Conservation (phyloP, 192 early-diverging fungal genomes). For the Rhizoclosmatium sp. region DNA sequence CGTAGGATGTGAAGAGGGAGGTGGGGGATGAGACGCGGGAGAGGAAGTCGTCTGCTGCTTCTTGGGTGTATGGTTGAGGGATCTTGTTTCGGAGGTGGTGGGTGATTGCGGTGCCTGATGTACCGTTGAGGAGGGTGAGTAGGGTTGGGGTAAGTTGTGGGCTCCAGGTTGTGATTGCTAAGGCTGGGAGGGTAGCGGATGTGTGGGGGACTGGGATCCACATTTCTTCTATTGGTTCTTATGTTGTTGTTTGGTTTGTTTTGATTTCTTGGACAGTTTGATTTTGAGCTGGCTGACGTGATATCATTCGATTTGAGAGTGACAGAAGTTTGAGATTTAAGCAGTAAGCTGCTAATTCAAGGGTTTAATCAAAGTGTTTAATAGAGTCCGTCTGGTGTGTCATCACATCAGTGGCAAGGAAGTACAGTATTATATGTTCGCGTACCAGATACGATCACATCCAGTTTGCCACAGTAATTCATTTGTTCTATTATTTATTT, state of each 20-base stretch:
- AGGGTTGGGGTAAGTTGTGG: background rate
- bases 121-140: conserved; percentile 21
- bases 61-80: conserved; percentile 13
- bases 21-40: background rate
- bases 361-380: no score
- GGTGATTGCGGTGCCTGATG: conserved; percentile 4
- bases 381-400: no score
- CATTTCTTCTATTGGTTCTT: background rate
- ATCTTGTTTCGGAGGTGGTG: conserved; percentile 20
- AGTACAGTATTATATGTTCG: no score
- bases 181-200: background rate
- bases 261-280: no score
- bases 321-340: no score
- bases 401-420: no score
- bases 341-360: no score
- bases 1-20: conserved; percentile 14
- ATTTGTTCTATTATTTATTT: background rate
- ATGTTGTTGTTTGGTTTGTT: background rate
- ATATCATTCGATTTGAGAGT: no score
- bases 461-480: background rate
- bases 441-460: background rate
- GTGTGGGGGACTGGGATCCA: background rate
- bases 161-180: conserved; percentile 21
- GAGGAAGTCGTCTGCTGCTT: conserved; percentile 4
- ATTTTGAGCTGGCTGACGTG: no score